Conservation (phyloP, 257 asterid species). For the Solanum bulbocastanum region DNA sequence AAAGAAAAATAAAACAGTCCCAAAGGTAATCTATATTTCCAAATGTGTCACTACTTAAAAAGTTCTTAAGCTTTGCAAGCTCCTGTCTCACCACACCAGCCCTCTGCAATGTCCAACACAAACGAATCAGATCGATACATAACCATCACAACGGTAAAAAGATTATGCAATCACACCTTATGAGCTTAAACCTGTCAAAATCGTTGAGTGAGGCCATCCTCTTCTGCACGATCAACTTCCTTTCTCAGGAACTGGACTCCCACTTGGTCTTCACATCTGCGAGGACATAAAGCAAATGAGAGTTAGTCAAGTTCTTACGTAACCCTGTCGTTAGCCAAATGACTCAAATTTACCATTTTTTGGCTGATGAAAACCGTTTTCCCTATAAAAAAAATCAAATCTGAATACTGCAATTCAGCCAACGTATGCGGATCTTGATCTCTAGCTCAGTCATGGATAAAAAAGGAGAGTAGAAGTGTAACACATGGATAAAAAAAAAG, state of each 20-base stretch:
- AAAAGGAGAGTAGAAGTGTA: too few species aligned
- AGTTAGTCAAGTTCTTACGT: neutral
- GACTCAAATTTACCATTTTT: neutral
- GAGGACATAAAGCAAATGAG: neutral
- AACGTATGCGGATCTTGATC: fast-evolving
- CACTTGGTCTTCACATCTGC: conserved; percentile 16
- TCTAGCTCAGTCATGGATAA: neutral
- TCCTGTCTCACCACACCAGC: conserved; percentile 57
- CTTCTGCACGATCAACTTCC: conserved; percentile 10
- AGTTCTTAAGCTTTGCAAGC: conserved; percentile 43
- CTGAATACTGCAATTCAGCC: neutral
- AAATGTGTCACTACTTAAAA: neutral
- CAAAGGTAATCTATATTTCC: too few species aligned
- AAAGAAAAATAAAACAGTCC: neutral
- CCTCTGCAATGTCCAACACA: conserved; percentile 23
- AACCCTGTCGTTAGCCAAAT: neutral
- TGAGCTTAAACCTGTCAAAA: conserved; percentile 16
- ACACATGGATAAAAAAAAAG: too few species aligned
- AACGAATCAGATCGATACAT: neutral
- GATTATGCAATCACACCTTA: neutral
- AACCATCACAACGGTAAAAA: neutral
- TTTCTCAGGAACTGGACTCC: conserved; percentile 14
- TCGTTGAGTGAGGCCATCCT: conserved; percentile 9
- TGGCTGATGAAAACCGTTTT: neutral
- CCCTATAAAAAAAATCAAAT: neutral